These are phyloP conservation scores for Geranium brycei DNA, from an alignment of 345 rosid species.

Conservation along the genomic window DNA sequence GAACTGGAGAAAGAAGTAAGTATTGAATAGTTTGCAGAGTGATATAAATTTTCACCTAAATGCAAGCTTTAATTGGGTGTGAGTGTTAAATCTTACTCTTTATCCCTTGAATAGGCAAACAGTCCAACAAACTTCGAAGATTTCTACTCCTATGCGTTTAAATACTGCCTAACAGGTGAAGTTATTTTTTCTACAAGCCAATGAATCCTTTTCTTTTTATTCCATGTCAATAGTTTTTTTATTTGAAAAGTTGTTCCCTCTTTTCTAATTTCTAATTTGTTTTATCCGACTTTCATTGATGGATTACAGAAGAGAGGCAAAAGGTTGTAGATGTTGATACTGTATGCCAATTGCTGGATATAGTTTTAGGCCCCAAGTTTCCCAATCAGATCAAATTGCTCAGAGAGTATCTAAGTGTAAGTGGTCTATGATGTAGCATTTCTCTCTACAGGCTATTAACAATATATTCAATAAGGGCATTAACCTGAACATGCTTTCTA, in stretches of 20 bases:
- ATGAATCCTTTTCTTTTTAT: not conserved
- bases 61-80: not conserved
- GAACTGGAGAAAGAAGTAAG: slow-evolving; percentile 34
- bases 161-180: slow-evolving; percentile 42
- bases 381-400: slow-evolving; percentile 24
- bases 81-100: not conserved
- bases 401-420: slow-evolving; percentile 37
- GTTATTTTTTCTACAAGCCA: slow-evolving; percentile 4
- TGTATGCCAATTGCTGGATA: slow-evolving; percentile 35
- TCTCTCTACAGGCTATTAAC: not conserved
- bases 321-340: slow-evolving; percentile 40
- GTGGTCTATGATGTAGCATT: not conserved
- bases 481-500: not conserved
- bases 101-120: slow-evolving; percentile 19
- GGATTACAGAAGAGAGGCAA: slow-evolving; percentile 39
- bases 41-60: not conserved
- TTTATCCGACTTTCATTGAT: slow-evolving; percentile 4
- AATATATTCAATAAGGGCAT: slow-evolving; percentile 1
- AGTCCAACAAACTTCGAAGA: slow-evolving; percentile 19
- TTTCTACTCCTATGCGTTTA: slow-evolving; percentile 38
- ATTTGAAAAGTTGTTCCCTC: not conserved
- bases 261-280: not conserved
- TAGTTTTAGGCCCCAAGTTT: slow-evolving; percentile 31
- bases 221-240: not conserved
- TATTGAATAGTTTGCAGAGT: not conserved